These are phyloP conservation scores for Exophiala alcalophila DNA, from an alignment of 2,329 filamentous ascomycete species.

Conservation along the genomic window DNA sequence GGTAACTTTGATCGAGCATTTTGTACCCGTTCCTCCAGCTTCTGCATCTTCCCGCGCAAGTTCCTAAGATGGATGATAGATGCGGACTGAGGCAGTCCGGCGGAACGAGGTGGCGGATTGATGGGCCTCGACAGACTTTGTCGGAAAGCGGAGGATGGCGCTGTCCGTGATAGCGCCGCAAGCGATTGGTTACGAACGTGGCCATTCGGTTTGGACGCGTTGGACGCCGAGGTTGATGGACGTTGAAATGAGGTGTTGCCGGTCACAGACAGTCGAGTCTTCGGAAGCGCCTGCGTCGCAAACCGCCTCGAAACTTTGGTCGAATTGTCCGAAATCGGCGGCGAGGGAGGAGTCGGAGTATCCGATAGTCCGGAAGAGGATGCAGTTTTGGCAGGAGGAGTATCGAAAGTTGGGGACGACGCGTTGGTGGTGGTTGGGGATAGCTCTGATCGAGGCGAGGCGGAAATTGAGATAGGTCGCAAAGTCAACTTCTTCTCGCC, in stretches of 20 bases:
- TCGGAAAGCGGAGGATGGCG: slow-evolving; percentile 44
- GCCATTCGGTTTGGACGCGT: slow-evolving; percentile 39
- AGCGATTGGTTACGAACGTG: slow-evolving; percentile 61
- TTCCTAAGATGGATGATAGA: slow-evolving; percentile 91
- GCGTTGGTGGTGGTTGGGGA: slow-evolving; percentile 78
- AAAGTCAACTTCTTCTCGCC: slow-evolving; percentile 52
- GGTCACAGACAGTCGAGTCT: slow-evolving; percentile 45
- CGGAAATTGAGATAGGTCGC: slow-evolving; percentile 38
- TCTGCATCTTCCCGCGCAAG: slow-evolving; percentile 95
- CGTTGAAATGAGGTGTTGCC: slow-evolving; percentile 51
- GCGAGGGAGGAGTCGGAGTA: slow-evolving; percentile 81
- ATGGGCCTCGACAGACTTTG: slow-evolving; percentile 34
- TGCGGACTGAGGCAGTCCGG: slow-evolving; percentile 56
- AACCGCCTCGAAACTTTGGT: slow-evolving; percentile 48
- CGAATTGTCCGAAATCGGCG: slow-evolving; percentile 85
- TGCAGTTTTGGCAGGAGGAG: slow-evolving; percentile 72
- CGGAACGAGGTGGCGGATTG: slow-evolving; percentile 26
- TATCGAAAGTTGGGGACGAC: slow-evolving; percentile 85
- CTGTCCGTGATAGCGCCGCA: slow-evolving; percentile 47
- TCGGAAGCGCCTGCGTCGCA: slow-evolving; percentile 49
- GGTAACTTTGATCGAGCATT: slow-evolving; percentile 88
- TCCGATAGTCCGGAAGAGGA: slow-evolving; percentile 60
- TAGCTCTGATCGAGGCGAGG: slow-evolving; percentile 57
- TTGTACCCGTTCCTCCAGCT: slow-evolving; percentile 88
- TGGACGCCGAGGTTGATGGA: slow-evolving; percentile 42